Conservation (phyloP, 345 rosid genomes). For the Noccaea caerulescens region DNA sequence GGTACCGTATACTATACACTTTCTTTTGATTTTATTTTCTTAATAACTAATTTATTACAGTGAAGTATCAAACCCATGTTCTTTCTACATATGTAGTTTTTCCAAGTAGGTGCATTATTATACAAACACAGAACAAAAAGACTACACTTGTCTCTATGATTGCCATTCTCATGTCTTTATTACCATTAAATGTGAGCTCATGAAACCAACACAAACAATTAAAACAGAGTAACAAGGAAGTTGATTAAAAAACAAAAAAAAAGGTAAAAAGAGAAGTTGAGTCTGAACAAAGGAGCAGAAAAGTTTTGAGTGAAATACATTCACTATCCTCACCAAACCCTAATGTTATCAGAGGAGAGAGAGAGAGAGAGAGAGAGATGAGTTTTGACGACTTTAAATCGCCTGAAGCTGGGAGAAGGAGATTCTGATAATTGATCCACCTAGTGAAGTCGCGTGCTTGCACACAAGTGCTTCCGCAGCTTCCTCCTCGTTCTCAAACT, state of each 20-base stretch:
- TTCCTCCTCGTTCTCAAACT: conserved; percentile 86
- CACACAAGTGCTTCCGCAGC: conserved; percentile 93
- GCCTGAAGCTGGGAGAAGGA: conserved; percentile 97
- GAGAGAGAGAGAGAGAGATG: not conserved
- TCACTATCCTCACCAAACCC: conserved; percentile 38
- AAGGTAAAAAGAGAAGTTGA: not conserved
- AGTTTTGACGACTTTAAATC: conserved; percentile 31
- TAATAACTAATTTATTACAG: no score
- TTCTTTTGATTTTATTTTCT: no score
- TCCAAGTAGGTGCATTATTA: no score
- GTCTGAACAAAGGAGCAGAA: conserved; percentile 25
- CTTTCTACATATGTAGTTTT: no score
- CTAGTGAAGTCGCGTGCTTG: conserved; percentile 85
- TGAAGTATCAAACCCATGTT: no score
- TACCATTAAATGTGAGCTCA: conserved; percentile 14
- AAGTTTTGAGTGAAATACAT: conserved; percentile 29
- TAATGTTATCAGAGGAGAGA: conserved; percentile 36
- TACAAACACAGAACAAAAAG: no score
- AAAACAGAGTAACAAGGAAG: conserved; percentile 1
- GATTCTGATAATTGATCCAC: conserved; percentile 82
- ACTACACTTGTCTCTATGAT: not conserved
- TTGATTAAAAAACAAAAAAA: not conserved
- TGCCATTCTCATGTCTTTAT: conserved; percentile 13
- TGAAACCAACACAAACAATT: conserved; percentile 34
- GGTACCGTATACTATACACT: no score